Evolutionary conservation across 768 basidiomycete species (phyloP).

Genomic region (Suillus placidus): DNA sequence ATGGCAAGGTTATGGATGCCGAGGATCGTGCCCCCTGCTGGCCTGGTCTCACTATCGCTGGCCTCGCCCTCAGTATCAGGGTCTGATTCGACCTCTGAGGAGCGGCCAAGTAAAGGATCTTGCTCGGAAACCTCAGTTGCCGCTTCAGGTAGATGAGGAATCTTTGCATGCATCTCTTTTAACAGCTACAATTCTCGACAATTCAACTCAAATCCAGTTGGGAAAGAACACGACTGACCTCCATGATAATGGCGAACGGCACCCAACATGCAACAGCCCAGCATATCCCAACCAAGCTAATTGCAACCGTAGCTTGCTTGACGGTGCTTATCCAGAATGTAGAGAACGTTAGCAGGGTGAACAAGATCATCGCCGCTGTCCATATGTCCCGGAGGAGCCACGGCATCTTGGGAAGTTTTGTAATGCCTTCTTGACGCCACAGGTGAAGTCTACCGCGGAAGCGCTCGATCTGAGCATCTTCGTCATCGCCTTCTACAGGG

Average conservation of each 20-base stretch:
- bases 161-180: constrained; percentile 62
- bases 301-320: constrained; percentile 76
- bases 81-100: constrained; percentile 48
- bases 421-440: constrained; percentile 86
- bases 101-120: constrained; percentile 63
- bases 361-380: constrained; percentile 84
- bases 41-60: constrained; percentile 34
- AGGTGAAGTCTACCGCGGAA: constrained; percentile 70
- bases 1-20: constrained; percentile 96
- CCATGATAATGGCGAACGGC: constrained; percentile 97
- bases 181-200: constrained; percentile 52
- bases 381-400: constrained; percentile 93
- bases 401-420: constrained; percentile 83
- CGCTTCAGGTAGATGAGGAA: constrained; percentile 21
- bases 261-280: constrained; percentile 99
- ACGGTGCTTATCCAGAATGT: constrained; percentile 89
- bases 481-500: constrained; percentile 64
- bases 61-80: constrained; percentile 36
- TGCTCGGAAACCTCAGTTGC: constrained; percentile 40
- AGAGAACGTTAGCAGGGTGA: constrained; percentile 74
- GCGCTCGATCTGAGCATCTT: constrained; percentile 72
- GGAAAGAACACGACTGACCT: constrained; percentile 63
- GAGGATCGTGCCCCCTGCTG: constrained; percentile 87
- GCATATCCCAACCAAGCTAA: constrained; percentile 86
- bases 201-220: neutral